These are phyloP conservation scores for Austroboletus festivus DNA, from an alignment of 768 basidiomycete species.

Conservation along the genomic window DNA sequence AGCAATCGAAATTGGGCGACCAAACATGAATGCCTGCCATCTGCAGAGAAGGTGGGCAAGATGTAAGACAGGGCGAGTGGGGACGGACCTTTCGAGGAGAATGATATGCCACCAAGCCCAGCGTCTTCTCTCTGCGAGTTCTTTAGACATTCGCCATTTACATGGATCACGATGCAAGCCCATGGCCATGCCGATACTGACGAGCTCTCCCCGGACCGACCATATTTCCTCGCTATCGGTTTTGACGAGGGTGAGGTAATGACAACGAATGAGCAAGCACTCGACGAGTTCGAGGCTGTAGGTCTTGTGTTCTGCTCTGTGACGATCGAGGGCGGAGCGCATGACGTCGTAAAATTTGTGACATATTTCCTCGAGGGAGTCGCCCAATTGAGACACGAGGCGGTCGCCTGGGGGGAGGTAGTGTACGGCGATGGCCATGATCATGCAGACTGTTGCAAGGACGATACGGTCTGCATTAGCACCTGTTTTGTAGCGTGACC, in stretches of 20 bases:
- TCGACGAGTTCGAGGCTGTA: slow-evolving; percentile 76
- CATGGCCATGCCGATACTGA: slow-evolving; percentile 76
- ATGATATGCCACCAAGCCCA: slow-evolving; percentile 94
- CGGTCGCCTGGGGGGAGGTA: slow-evolving; percentile 68
- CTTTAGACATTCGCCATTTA: slow-evolving; percentile 67
- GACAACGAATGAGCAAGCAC: slow-evolving; percentile 62
- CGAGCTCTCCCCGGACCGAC: slow-evolving; percentile 68
- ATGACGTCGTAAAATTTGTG: slow-evolving; percentile 69
- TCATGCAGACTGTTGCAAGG: slow-evolving; percentile 67
- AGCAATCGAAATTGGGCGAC: slow-evolving; percentile 69
- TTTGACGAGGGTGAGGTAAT: slow-evolving; percentile 71
- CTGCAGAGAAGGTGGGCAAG: slow-evolving; percentile 34
- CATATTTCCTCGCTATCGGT: slow-evolving; percentile 81
- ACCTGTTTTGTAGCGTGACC: slow-evolving; percentile 73
- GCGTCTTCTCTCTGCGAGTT: slow-evolving; percentile 70
- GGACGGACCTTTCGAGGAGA: slow-evolving; percentile 67
- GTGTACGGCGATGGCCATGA: slow-evolving; percentile 70
- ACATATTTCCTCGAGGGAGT: slow-evolving; percentile 59
- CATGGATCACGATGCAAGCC: slow-evolving; percentile 86
- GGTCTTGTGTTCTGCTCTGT: slow-evolving; percentile 54
- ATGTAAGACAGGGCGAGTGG: slow-evolving; percentile 2
- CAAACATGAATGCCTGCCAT: slow-evolving; percentile 89
- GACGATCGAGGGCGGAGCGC: slow-evolving; percentile 58
- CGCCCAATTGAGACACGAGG: slow-evolving; percentile 51
- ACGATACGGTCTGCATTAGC: slow-evolving; percentile 61